Evolutionary conservation across 75 land plant species (phyloP).

Genomic region (Isoetes taiwanensis): DNA sequence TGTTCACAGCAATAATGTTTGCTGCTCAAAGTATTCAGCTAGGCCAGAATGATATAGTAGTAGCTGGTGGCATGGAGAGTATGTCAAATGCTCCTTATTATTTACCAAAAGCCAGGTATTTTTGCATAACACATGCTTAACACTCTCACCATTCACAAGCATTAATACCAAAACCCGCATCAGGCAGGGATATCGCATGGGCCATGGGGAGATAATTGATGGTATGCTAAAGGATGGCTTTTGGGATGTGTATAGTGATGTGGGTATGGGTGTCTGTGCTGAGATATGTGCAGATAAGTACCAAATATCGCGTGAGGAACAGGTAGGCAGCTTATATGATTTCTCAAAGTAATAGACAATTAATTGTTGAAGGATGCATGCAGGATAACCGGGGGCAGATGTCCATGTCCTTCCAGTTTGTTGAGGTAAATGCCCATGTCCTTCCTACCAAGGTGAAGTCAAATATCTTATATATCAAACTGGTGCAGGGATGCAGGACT

Average conservation of each 20-base stretch:
- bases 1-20: slow-evolving; percentile 48
- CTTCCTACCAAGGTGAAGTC: too few relatives aligned
- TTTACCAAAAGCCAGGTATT: slow-evolving; percentile 54
- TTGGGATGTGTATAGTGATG: slow-evolving; percentile 96
- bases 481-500: too few relatives aligned
- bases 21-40: slow-evolving; percentile 77
- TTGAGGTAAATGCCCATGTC: too few relatives aligned
- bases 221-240: slow-evolving; percentile 96
- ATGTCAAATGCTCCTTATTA: slow-evolving; percentile 96
- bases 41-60: slow-evolving; percentile 77
- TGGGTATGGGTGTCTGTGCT: slow-evolving; percentile 83
- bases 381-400: too few relatives aligned
- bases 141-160: background rate
- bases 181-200: slow-evolving; percentile 79
- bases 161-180: background rate
- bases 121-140: background rate
- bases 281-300: slow-evolving; percentile 80
- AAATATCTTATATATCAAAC: too few relatives aligned
- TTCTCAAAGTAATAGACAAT: too few relatives aligned
- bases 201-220: slow-evolving; percentile 79
- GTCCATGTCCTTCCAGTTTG: too few relatives aligned
- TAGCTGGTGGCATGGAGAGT: slow-evolving; percentile 97
- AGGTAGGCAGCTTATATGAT: too few relatives aligned
- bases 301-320: slow-evolving; percentile 59
- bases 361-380: too few relatives aligned